These are phyloP conservation scores for Hygrocybe coccinea DNA, from an alignment of 768 basidiomycete species.

Conservation along the genomic window DNA sequence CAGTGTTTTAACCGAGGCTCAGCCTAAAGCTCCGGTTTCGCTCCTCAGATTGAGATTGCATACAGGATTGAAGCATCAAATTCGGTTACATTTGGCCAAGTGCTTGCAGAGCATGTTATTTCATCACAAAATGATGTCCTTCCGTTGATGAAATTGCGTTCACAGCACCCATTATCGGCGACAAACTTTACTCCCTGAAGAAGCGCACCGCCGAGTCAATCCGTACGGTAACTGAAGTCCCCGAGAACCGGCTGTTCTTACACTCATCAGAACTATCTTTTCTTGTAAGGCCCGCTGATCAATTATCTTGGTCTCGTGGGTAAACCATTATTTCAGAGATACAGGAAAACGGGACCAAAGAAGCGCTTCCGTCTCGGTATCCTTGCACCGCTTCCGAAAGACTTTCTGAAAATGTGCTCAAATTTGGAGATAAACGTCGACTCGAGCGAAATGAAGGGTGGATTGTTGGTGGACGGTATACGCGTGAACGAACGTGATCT, in stretches of 20 bases:
- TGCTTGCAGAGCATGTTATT: conserved; percentile 1
- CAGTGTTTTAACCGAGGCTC: conserved; percentile 12
- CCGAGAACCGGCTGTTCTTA: conserved; percentile 50
- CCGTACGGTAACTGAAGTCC: conserved; percentile 26
- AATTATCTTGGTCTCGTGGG: background rate
- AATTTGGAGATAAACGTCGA: conserved; percentile 42
- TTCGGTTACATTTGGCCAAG: conserved; percentile 57
- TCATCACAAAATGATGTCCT: background rate
- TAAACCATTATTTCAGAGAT: conserved; percentile 37
- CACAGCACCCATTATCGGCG: conserved; percentile 65
- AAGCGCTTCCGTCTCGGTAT: conserved; percentile 51
- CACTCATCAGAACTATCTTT: conserved; percentile 58
- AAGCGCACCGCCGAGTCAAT: conserved; percentile 18
- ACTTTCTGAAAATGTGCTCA: conserved; percentile 50
- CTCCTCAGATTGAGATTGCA: conserved; percentile 51
- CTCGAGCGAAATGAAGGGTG: conserved; percentile 36
- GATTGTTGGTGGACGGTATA: conserved; percentile 43
- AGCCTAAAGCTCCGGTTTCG: conserved; percentile 47
- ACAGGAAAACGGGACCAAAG: conserved; percentile 37
- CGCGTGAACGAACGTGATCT: conserved; percentile 31
- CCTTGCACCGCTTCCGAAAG: conserved; percentile 52
- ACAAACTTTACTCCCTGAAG: conserved; percentile 45
- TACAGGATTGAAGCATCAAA: conserved; percentile 67
- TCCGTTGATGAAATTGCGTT: too few species aligned
- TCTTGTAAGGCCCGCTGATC: conserved; percentile 38